A percentile compares a stretch with the other conserved stretches of the same genome.
phyloP scores from a whole-genome alignment of 2,329 filamentous ascomycete species.

The Epichloe bromicola region DNA sequence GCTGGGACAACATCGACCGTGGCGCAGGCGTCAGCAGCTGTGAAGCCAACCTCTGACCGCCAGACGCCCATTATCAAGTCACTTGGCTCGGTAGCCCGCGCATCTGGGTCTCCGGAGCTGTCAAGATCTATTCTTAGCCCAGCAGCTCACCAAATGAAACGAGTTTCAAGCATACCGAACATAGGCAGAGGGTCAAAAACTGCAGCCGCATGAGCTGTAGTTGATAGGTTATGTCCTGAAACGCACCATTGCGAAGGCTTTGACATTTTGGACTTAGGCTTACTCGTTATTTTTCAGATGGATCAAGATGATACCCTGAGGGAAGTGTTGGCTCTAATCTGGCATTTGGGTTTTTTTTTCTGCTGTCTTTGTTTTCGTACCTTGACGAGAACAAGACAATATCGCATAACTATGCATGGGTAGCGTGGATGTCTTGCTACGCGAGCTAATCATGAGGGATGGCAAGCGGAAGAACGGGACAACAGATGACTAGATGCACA shows the following conservation, averaged over 20 bases:
- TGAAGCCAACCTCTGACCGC: constrained; percentile 14
- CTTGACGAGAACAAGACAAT: not conserved
- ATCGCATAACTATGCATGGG: constrained; percentile 4
- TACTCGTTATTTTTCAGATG: constrained; percentile 3
- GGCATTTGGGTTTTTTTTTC: not conserved
- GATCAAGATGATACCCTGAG: constrained; percentile 26
- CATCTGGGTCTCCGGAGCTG: constrained; percentile 32
- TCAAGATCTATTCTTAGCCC: constrained; percentile 24
- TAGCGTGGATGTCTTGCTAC: not conserved
- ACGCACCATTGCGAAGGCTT: not conserved
- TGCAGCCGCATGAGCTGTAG: constrained; percentile 18
- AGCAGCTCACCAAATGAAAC: constrained; percentile 20
- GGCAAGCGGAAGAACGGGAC: not conserved
- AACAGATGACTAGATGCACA: not conserved
- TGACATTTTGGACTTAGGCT: not conserved
- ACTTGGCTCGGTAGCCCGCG: constrained; percentile 13
- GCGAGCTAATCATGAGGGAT: not conserved
- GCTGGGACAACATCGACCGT: not conserved
- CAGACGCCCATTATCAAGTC: constrained; percentile 14
- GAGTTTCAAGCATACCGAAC: constrained; percentile 18
- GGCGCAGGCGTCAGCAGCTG: constrained; percentile 9
- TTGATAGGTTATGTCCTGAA: not conserved
- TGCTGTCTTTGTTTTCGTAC: not conserved
- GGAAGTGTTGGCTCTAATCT: constrained; percentile 12
- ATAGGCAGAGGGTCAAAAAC: constrained; percentile 22